Conservation (phyloP, 1,284 basidiomycete species). For the Coniferiporia sulphurascens region DNA sequence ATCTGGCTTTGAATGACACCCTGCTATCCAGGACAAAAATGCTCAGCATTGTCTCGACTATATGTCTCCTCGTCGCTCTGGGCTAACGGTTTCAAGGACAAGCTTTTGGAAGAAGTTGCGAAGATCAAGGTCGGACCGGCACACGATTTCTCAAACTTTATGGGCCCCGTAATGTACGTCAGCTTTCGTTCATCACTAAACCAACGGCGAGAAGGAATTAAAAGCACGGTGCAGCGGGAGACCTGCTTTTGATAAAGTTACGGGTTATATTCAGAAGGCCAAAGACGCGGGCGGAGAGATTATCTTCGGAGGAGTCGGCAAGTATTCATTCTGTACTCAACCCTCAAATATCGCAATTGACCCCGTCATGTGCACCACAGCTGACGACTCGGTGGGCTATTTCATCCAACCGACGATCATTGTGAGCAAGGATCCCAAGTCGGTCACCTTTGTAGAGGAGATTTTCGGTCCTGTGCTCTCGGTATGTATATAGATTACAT, state of each 20-base stretch:
- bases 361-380: slow-evolving; percentile 30
- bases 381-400: slow-evolving; percentile 89
- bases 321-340: neutral
- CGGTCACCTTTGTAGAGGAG: slow-evolving; percentile 91
- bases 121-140: slow-evolving; percentile 85
- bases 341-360: neutral
- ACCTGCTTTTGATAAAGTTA: slow-evolving; percentile 86
- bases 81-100: slow-evolving; percentile 84
- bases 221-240: slow-evolving; percentile 49
- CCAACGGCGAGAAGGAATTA: neutral
- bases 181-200: slow-evolving; percentile 1
- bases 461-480: slow-evolving; percentile 97
- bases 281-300: slow-evolving; percentile 87
- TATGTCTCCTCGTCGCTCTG: slow-evolving; percentile 90
- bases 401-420: slow-evolving; percentile 96
- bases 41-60: slow-evolving; percentile 87
- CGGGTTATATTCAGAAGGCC: slow-evolving; percentile 82
- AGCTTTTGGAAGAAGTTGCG: slow-evolving; percentile 68
- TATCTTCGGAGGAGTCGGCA: slow-evolving; percentile 79
- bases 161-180: slow-evolving; percentile 92
- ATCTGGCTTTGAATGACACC: slow-evolving; percentile 3
- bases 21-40: slow-evolving; percentile 76
- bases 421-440: slow-evolving; percentile 87
- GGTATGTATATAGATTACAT: slow-evolving; percentile 38
- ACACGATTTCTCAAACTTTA: slow-evolving; percentile 80